Percentiles rank a stretch among this genome's conserved stretches.
Conservation (phyloP, 163 green algal species). For the Chlorella variabilis region DNA sequence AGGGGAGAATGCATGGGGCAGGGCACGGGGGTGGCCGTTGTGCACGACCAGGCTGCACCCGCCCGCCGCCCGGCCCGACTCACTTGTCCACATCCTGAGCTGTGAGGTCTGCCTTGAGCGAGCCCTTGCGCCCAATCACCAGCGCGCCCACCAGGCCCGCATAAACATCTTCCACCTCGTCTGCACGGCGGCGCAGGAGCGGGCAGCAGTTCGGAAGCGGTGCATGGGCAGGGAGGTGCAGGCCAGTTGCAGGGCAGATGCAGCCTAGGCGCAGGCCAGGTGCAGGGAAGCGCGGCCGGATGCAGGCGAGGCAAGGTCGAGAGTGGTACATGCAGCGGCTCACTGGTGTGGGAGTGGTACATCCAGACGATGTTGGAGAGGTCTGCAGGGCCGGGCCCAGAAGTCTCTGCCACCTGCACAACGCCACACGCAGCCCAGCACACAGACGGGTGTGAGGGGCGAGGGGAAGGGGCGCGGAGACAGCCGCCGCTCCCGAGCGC, state of each 20-base stretch:
- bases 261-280: too few species aligned
- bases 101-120: slow-evolving; percentile 23
- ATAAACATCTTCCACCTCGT: slow-evolving; percentile 62
- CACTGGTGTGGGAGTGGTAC: slow-evolving; percentile 77
- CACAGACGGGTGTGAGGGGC: not conserved
- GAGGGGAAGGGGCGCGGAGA: too few species aligned
- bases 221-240: too few species aligned
- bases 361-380: slow-evolving; percentile 78
- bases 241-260: too few species aligned
- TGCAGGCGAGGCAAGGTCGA: not conserved
- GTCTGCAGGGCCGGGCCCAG: slow-evolving; percentile 72
- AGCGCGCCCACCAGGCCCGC: slow-evolving; percentile 76
- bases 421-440: too few species aligned
- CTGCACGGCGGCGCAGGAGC: not conserved
- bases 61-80: too few species aligned
- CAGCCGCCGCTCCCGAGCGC: too few species aligned
- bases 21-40: too few species aligned
- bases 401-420: slow-evolving; percentile 66
- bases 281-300: too few species aligned
- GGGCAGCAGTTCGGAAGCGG: too few species aligned
- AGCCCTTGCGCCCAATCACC: slow-evolving; percentile 66
- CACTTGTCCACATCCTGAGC: slow-evolving; percentile 45
- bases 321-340: slow-evolving; percentile 37
- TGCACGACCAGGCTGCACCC: too few species aligned
- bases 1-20: too few species aligned